Base-by-base conservation (phyloP, 2,329 filamentous ascomycete species). In the Sporothrix sp. region DNA sequence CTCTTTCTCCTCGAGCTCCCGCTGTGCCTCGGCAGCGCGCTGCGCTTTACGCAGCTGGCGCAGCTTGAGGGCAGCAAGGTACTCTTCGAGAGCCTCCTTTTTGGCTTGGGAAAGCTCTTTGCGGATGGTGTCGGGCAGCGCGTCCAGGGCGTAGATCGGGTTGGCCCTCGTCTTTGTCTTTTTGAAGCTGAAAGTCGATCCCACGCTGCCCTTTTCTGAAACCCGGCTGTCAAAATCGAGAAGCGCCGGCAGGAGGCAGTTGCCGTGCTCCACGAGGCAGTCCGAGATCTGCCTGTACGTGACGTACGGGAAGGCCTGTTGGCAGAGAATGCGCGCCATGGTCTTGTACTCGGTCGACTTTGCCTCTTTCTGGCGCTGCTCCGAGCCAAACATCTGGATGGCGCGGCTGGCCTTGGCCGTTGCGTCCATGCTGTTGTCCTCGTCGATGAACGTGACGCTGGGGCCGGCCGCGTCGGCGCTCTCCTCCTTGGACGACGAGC, bases 51-150 rank as follows among this genome's bases (percentile, higher is more conserved):
- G 60, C 14, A 58, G 59, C 5, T 54, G 49, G 28, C 57, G 58
- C 18, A 69, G 44, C 14, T 58, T 58, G 46, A 67, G 61, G 3
- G 68, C 69, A 13, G 64, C 65, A 18, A 60, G 56, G 21, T 71
- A 63, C 55, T 75, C 74, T n/a, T 60, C 59, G 9, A 69, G 47
- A 0, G 63, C 66, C 10, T 63, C 62, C 47, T 56, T 61, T n/a
- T 64, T 53, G 7, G 48, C 54, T 1, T 46, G 23, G 7, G 52
- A 16, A n/a, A 11, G 1, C 10, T 25, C 50, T 4, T 50, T 51
- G 0, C 20, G 5, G n/a, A 63, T 57, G 3, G 57, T 54, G 14
- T 59, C 40, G 14, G 63, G 55, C 2, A 48, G 36, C 4, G 28
- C 49, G 2, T 59, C 56, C 2, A 52, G 49, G 6, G 25, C 39